Base-by-base conservation (phyloP, 2,329 filamentous ascomycete genomes). In the Bipolaris victoriae region DNA sequence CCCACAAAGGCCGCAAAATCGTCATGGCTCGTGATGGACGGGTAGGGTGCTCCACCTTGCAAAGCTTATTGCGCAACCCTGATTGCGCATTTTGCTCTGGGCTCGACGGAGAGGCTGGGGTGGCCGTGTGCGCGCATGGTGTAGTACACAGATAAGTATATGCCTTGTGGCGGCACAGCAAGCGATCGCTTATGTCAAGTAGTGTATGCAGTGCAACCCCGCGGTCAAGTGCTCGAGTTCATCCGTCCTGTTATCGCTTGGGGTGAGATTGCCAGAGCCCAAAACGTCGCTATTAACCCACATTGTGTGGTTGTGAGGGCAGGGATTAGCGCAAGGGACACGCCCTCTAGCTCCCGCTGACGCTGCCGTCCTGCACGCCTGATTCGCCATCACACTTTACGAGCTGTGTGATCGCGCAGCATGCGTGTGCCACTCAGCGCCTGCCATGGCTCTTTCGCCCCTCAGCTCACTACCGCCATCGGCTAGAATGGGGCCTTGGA, bases 401-500 rank as follows among this genome's bases (percentile, higher is more conserved):
- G 60, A 53, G 60, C 63, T 58, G 60, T 68, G 70, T 73, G 71
- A 74, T 70, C 52, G 65, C 58, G 58, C 67, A 60, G 62, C 53
- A 61, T 64, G 60, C 58, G 59, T 63, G 64, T 67, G 64, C 69
- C 70, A 73, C 61, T 74, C 69, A 71, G 69, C 69, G 68, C 45
- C 67, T 68, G 62, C 65, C 62, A 66, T 62, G 54, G 62, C 59
- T 35, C 56, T 65, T 57, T 68, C 63, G 63, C 64, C 63, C 64
- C 63, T 63, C 64, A 58, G 48, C 51, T 49, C 60, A 47, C 50
- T 49, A 43, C 52, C 57, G 56, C 60, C 59, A 60, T 58, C 56
- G 57, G 55, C 58, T 65, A 61, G 54, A 41, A 54, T 55, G 60
- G 53, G 58, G 55, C 57, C 64, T 62, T 61, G 60, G 55, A 54